Percentiles rank a stretch among this genome's conserved stretches.
Conservation (phyloP, 2,329 filamentous ascomycete genomes). For the Plenodomus lindquistii region DNA sequence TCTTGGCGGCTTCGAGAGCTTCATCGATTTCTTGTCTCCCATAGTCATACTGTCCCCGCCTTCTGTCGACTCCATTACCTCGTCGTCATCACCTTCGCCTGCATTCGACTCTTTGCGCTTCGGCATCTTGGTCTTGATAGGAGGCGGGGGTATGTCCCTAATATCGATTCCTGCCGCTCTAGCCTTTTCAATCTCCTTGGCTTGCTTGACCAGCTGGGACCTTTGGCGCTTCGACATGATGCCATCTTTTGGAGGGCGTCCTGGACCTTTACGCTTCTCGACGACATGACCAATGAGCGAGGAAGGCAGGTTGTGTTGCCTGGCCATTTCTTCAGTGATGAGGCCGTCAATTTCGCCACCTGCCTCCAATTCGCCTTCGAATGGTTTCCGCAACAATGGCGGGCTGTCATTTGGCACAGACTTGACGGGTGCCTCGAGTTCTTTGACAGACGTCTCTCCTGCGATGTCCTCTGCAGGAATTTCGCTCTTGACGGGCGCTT, state of each 20-base stretch:
- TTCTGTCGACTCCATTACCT: conserved; percentile 42
- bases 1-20: conserved; percentile 53
- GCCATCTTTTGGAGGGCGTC: conserved; percentile 80
- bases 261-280: conserved; percentile 71
- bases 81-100: conserved; percentile 40
- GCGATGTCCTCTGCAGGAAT: conserved; percentile 27
- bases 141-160: conserved; percentile 37
- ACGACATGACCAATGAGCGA: conserved; percentile 52
- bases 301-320: conserved; percentile 46
- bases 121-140: conserved; percentile 40
- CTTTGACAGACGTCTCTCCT: conserved; percentile 32
- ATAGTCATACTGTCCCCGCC: conserved; percentile 35
- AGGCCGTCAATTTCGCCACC: conserved; percentile 35
- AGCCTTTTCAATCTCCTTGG: conserved; percentile 52
- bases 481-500: conserved; percentile 33
- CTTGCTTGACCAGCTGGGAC: conserved; percentile 64
- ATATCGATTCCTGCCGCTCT: conserved; percentile 44
- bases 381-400: conserved; percentile 30
- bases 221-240: conserved; percentile 80
- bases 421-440: conserved; percentile 27
- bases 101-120: conserved; percentile 45
- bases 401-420: conserved; percentile 34
- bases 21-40: conserved; percentile 53
- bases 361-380: conserved; percentile 36
- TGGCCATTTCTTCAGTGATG: conserved; percentile 44